These are phyloP conservation scores for Ceratocystis albifundus DNA, from an alignment of 2,329 filamentous ascomycete genomes.

Conservation along the genomic window DNA sequence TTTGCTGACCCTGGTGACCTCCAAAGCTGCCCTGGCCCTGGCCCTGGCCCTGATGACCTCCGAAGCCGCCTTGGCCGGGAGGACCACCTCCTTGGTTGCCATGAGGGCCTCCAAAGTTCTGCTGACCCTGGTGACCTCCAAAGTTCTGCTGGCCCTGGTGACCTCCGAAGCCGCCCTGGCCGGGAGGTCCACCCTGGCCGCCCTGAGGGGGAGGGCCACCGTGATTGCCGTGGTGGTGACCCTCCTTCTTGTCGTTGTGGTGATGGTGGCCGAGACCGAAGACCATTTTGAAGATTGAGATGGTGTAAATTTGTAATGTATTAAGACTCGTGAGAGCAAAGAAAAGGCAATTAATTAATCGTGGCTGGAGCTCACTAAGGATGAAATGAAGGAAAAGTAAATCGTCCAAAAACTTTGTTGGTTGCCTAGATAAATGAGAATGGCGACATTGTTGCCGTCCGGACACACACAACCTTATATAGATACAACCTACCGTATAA, in stretches of 20 bases:
- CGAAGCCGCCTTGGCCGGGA: too few species aligned
- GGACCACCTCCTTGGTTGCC: background rate
- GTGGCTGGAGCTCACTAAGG: background rate
- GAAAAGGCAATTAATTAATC: background rate
- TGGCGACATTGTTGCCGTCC: background rate
- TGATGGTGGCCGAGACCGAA: slow-evolving; percentile 20
- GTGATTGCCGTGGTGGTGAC: background rate
- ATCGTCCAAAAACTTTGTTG: background rate
- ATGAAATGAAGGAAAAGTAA: background rate
- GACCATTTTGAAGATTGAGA: slow-evolving; percentile 16
- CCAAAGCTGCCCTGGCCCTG: background rate
- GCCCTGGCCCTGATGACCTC: background rate
- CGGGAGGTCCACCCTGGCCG: background rate
- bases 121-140: background rate
- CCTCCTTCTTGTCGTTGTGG: background rate
- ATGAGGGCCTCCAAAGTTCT: background rate
- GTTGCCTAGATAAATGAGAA: background rate
- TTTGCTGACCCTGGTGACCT: background rate
- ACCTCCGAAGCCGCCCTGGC: background rate
- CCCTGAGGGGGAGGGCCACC: slow-evolving; percentile 10
- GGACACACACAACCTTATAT: background rate
- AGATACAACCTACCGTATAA: background rate
- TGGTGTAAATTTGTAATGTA: background rate
- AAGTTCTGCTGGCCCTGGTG: background rate
- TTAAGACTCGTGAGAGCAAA: too few species aligned